Conservation (phyloP, 2,329 filamentous ascomycete genomes). For the Furcasterigmium furcatum region DNA sequence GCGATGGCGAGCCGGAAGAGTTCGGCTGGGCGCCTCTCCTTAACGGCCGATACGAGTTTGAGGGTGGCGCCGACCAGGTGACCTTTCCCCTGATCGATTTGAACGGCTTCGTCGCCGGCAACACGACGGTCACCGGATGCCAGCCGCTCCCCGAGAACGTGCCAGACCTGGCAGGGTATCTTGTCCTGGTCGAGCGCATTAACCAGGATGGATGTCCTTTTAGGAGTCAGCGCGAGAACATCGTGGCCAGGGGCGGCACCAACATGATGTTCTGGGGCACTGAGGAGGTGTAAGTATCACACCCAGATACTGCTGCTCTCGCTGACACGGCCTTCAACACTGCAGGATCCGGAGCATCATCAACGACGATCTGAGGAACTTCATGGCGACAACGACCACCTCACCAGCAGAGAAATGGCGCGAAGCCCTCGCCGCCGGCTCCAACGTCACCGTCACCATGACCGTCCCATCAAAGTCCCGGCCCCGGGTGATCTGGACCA, state of each 20-base stretch:
- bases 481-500: slow-evolving; percentile 4
- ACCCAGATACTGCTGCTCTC: background rate
- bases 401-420: background rate
- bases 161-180: slow-evolving; percentile 32
- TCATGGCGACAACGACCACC: background rate
- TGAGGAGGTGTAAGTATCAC: slow-evolving; percentile 16
- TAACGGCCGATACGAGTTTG: background rate
- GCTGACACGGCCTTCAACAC: background rate
- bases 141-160: slow-evolving; percentile 23
- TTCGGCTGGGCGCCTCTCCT: background rate
- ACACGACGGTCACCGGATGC: slow-evolving; percentile 1
- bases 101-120: background rate
- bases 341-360: background rate
- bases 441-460: slow-evolving; percentile 11
- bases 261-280: slow-evolving; percentile 23
- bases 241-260: slow-evolving; percentile 33
- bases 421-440: slow-evolving; percentile 2
- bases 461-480: no score
- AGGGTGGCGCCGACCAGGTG: background rate
- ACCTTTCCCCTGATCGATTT: background rate
- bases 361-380: background rate
- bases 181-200: slow-evolving; percentile 33
- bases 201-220: no score
- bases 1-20: background rate
- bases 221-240: slow-evolving; percentile 34